Base-by-base conservation (phyloP, 23 red algal genomes). In the Cyanidiococcus yangmingshanensis region DNA sequence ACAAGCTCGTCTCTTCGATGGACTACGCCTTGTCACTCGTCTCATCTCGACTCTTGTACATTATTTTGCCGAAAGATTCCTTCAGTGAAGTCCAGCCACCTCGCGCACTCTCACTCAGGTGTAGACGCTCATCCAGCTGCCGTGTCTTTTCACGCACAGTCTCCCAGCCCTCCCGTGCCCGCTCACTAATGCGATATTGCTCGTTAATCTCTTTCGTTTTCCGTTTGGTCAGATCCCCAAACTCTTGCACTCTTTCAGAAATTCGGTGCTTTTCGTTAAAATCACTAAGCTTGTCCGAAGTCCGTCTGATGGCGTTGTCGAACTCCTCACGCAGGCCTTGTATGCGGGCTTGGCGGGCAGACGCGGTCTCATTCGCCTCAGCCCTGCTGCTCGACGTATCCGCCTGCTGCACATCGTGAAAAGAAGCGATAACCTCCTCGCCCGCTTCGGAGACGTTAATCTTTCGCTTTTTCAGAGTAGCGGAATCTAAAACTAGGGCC, bases 191-290 rank as follows among this genome's bases (percentile, higher is more conserved):
- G 27, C 63, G 63, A 29, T 71, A 71, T 29, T 71, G 63, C 27
- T 71, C 63, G 27, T 71, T 71, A 29, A 71, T 71, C 63, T 71
- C n/a, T 29, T 71, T 12, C 63, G 63, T 71, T 35, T 71, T 71
- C 12, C 63, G 63, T 25, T 35, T 25, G 63, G 63, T 71, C 63
- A 71, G 7, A 7, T 71, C 78, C 16, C 78, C 68, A 39, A 81
- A 36, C 39, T 81, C 78, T 18, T 57, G 59, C 41, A 58, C 78
- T 1, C 37, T 40, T 57, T 81, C 78, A 0, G 68, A 25, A 24
- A 81, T 81, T 81, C 68, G 54, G 51, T 81, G 78, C 68, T 58
- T 40, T 29, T 81, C 78, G 50, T 81, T 57, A 30, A 71, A 71
- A 71, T 71, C 63, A 29, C 32, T 25, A 7, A 25, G 32, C 63